A percentile compares a stretch with the other conserved stretches of the same genome.
phyloP scores from a whole-genome alignment of 2,329 filamentous ascomycete genomes.

The Alternaria ventricosa region DNA sequence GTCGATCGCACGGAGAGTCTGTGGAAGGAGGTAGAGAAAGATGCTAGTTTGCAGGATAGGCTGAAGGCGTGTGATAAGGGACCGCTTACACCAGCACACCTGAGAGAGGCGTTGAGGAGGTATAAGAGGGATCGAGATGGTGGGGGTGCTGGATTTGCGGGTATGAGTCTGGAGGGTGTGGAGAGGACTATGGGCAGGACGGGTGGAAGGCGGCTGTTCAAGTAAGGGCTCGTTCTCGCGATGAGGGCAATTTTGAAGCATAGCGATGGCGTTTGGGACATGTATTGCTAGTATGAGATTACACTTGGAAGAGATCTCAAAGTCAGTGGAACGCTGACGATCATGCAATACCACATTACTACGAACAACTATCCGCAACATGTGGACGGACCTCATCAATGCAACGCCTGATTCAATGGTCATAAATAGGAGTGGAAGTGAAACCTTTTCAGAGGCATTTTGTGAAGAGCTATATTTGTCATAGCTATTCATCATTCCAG shows the following conservation, averaged over 20 bases:
- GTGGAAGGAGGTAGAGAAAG: conserved; percentile 37
- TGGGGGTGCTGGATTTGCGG: conserved; percentile 61
- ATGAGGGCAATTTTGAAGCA: not conserved
- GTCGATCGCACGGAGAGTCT: conserved; percentile 29
- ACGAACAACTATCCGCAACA: no score
- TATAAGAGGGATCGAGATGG: conserved; percentile 70
- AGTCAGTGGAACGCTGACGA: not conserved
- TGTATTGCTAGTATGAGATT: not conserved
- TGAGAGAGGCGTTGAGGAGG: conserved; percentile 74
- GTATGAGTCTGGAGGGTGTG: conserved; percentile 57
- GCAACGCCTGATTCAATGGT: not conserved
- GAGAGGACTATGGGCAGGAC: conserved; percentile 54
- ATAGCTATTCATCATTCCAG: conserved; percentile 32
- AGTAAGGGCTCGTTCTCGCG: conserved; percentile 26
- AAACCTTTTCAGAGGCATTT: conserved; percentile 33
- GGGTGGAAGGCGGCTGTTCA: conserved; percentile 55
- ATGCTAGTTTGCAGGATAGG: conserved; percentile 33
- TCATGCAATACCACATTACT: not conserved
- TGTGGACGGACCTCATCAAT: not conserved
- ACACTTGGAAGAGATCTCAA: not conserved
- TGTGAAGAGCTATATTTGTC: conserved; percentile 37
- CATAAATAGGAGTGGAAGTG: conserved; percentile 16
- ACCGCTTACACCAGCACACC: conserved; percentile 74
- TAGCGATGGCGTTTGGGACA: conserved; percentile 20
- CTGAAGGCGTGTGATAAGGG: conserved; percentile 51